Percentiles rank a stretch among this genome's conserved stretches.
Evolutionary conservation across 495 filamentous ascomycete species (phyloP).

Genomic region (Aspergillus nanangensis): DNA sequence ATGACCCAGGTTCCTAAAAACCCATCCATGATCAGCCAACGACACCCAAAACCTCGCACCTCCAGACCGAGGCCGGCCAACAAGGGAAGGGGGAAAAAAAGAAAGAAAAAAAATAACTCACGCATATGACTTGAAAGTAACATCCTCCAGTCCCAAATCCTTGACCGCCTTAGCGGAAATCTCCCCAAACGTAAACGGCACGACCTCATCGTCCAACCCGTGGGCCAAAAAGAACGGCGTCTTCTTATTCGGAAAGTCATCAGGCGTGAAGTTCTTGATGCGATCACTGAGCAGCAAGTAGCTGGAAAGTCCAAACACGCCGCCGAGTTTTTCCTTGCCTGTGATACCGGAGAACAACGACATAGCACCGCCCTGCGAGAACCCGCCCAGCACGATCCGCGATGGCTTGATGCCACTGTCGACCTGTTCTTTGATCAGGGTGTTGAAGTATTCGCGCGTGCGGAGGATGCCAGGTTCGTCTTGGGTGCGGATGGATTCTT

Average conservation of each 20-base stretch:
- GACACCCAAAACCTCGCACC: background rate
- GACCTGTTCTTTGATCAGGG: slow-evolving; percentile 76
- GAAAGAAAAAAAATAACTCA: slow-evolving; percentile 36
- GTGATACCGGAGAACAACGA: slow-evolving; percentile 66
- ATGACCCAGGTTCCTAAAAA: slow-evolving; percentile 60
- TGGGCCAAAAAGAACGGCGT: slow-evolving; percentile 89
- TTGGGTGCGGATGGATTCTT: slow-evolving; percentile 51
- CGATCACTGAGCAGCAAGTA: slow-evolving; percentile 76
- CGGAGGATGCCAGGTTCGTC: slow-evolving; percentile 78
- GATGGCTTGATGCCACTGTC: slow-evolving; percentile 75
- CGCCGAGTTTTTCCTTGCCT: slow-evolving; percentile 68
- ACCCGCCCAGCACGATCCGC: slow-evolving; percentile 76
- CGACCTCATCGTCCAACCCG: slow-evolving; percentile 67
- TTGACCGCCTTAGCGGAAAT: slow-evolving; percentile 58
- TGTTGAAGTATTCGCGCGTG: slow-evolving; percentile 71
- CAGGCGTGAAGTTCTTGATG: slow-evolving; percentile 59
- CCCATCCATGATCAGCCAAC: slow-evolving; percentile 11
- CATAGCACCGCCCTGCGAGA: slow-evolving; percentile 61
- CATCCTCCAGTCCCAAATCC: slow-evolving; percentile 58
- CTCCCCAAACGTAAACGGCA: slow-evolving; percentile 64
- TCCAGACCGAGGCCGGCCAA: background rate
- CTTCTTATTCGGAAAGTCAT: slow-evolving; percentile 64
- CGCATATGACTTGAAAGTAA: slow-evolving; percentile 73
- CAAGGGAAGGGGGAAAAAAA: background rate
- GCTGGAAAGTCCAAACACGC: slow-evolving; percentile 79